phyloP scores from a whole-genome alignment of 768 basidiomycete genomes.

The Xerocomus spinulosus region DNA sequence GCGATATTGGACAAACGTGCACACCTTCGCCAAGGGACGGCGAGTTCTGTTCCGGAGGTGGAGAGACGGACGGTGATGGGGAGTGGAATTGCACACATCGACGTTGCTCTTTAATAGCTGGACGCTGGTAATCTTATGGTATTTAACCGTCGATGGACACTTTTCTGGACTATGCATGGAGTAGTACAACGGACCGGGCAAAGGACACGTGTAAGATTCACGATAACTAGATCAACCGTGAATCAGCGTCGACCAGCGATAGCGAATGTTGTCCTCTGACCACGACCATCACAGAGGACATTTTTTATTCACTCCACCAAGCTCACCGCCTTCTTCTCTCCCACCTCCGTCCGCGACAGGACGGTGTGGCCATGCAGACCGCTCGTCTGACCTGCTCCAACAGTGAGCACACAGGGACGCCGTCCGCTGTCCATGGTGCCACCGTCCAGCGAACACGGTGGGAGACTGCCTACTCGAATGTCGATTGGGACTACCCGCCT shows the following conservation, averaged over 20 bases:
- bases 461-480: constrained; percentile 10
- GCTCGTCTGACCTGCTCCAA: constrained; percentile 11
- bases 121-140: constrained; percentile 14
- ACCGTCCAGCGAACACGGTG: constrained; percentile 7
- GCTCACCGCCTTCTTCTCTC: too few species aligned
- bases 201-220: not conserved
- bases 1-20: constrained; percentile 12
- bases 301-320: too few species aligned
- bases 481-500: constrained; percentile 22
- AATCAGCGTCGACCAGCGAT: too few species aligned
- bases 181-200: too few species aligned
- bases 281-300: not conserved
- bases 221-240: constrained; percentile 23
- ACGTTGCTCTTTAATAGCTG: constrained; percentile 16
- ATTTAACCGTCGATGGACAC: constrained; percentile 14
- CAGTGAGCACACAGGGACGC: too few species aligned
- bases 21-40: constrained; percentile 18
- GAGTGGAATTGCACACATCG: constrained; percentile 25
- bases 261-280: too few species aligned
- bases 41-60: constrained; percentile 19
- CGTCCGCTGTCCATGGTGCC: too few species aligned
- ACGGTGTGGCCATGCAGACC: constrained; percentile 11
- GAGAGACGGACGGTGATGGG: constrained; percentile 18
- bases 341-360: not conserved
- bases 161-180: too few species aligned